Percentiles rank a stretch among this genome's conserved stretches.
Evolutionary conservation across 2,329 filamentous ascomycete genomes (phyloP).

Genomic region (Fusarium pseudograminearum): DNA sequence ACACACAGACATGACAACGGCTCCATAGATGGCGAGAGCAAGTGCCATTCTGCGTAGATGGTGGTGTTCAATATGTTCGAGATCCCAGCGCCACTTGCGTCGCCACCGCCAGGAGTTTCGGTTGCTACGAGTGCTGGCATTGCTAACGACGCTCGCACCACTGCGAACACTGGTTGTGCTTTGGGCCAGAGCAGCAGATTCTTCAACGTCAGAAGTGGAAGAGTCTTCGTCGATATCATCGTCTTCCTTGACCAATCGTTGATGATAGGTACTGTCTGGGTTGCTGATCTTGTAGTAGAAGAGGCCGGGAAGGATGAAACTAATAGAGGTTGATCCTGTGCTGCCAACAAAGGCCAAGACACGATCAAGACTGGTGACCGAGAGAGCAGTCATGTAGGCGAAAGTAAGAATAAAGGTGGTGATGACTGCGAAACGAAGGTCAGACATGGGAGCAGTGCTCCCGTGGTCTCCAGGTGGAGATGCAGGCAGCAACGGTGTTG

Average conservation of each 20-base stretch:
- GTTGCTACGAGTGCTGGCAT: slow-evolving; percentile 44
- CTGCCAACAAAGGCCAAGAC: slow-evolving; percentile 96
- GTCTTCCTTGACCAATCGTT: slow-evolving; percentile 88
- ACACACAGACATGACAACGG: slow-evolving; percentile 90
- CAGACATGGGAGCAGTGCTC: slow-evolving; percentile 76
- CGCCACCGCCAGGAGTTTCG: slow-evolving; percentile 62
- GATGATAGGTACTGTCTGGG: slow-evolving; percentile 87
- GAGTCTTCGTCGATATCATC: slow-evolving; percentile 78
- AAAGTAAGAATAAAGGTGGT: slow-evolving; percentile 87
- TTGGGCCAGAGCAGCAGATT: slow-evolving; percentile 57
- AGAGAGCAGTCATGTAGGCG: slow-evolving; percentile 90
- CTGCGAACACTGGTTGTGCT: slow-evolving; percentile 62
- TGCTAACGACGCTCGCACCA: slow-evolving; percentile 53
- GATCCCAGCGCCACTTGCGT: slow-evolving; percentile 69
- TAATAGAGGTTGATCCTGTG: slow-evolving; percentile 94
- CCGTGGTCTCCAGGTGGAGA: slow-evolving; percentile 62
- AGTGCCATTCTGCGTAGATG: slow-evolving; percentile 79
- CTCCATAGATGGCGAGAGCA: slow-evolving; percentile 82
- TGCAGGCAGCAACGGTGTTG: slow-evolving; percentile 57
- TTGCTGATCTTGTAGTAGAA: slow-evolving; percentile 99
- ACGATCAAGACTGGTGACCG: slow-evolving; percentile 87
- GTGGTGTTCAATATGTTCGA: slow-evolving; percentile 73
- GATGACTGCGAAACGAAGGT: slow-evolving; percentile 88
- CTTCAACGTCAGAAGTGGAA: slow-evolving; percentile 63
- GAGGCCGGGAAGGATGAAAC: slow-evolving; percentile 93